Percentiles rank a stretch among this genome's conserved stretches.
Conservation (phyloP, 371 early-diverging fungal species). For the Mucor saturninus region DNA sequence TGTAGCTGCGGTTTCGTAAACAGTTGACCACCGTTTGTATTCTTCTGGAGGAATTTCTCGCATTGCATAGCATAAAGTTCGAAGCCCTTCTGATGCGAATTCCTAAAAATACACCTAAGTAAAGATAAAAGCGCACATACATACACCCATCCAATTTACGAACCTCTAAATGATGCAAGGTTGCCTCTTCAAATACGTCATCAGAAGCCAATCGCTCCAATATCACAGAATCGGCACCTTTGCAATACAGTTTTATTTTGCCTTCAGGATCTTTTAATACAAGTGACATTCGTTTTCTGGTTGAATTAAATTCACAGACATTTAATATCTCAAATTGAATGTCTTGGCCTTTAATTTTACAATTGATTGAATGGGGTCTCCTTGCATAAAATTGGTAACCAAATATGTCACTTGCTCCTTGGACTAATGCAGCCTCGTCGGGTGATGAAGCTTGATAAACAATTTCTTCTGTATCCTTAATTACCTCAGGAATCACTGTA, state of each 20-base stretch:
- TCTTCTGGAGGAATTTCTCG: slow-evolving; percentile 86
- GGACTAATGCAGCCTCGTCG: slow-evolving; percentile 88
- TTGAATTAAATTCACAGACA: slow-evolving; percentile 96
- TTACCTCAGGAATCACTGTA: slow-evolving; percentile 92
- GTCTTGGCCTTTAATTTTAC: slow-evolving; percentile 63
- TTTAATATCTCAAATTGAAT: slow-evolving; percentile 85
- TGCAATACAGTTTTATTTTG: slow-evolving; percentile 90
- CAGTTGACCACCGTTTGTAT: slow-evolving; percentile 78
- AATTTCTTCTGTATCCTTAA: slow-evolving; percentile 52
- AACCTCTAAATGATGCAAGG: slow-evolving; percentile 75
- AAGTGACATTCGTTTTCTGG: slow-evolving; percentile 97
- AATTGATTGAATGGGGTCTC: slow-evolving; percentile 81
- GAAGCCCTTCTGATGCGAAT: slow-evolving; percentile 89
- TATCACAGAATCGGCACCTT: slow-evolving; percentile 99
- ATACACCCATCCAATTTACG: not conserved
- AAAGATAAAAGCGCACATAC: not conserved
- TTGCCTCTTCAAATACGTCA: slow-evolving; percentile 76
- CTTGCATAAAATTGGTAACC: slow-evolving; percentile 72
- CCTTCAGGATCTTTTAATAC: slow-evolving; percentile 87
- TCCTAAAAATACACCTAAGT: slow-evolving; percentile 44
- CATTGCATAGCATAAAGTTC: slow-evolving; percentile 93
- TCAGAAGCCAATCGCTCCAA: slow-evolving; percentile 82
- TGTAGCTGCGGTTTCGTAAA: slow-evolving; percentile 88
- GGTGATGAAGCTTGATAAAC: slow-evolving; percentile 91
- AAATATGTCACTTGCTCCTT: slow-evolving; percentile 70